Base-by-base conservation (phyloP, 345 rosid genomes). In the Arabidopsis suecica region DNA sequence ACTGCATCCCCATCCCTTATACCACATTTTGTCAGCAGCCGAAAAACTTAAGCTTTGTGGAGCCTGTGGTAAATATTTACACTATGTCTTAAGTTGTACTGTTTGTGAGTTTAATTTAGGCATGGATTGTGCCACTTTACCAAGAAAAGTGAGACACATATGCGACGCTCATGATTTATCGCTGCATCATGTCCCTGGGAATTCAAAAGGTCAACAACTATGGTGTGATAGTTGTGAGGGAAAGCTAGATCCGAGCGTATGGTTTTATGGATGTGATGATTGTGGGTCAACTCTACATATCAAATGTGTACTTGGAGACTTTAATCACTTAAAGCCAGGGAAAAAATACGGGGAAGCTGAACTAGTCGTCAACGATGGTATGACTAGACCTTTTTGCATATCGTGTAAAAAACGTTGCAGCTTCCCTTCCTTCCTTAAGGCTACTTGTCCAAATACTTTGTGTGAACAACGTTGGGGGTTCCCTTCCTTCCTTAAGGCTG, bases 11-110 rank as follows among this genome's bases (percentile, higher is more conserved):
- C 53, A 48, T 18, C 53, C 53, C 9, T 48, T 48, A 16, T 48
- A 7, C 5, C 23, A 1, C 10, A 48, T 3, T 4, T 18, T 44
- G 13, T 13, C 47, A 42, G 9, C 9, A 45, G n/a, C n/a, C 3
- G 10, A 5, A n/a, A 3, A 0, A 2, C 0, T 0, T 2, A 7
- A 7, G 10, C 1, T 1, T 0, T 48, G 53, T 48, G 53, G 23
- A 16, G 53, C 53, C 16, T 48, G 53, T 48, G 53, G 9, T 6
- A 1, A 16, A 2, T 0, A 2, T 0, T 1, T 22, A 16, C 1
- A 3, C 4, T 16, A 48, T n/a, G 23, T 48, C 23, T 48, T 48
- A 48, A 48, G 53, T 0, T 48, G 53, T 16, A 48, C 5, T 0
- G 53, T 7, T 2, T 48, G 53, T 48, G 53, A 48, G 0, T 48